Evolutionary conservation across 495 filamentous ascomycete species (phyloP).

Genomic region (Aspergillus baeticus): DNA sequence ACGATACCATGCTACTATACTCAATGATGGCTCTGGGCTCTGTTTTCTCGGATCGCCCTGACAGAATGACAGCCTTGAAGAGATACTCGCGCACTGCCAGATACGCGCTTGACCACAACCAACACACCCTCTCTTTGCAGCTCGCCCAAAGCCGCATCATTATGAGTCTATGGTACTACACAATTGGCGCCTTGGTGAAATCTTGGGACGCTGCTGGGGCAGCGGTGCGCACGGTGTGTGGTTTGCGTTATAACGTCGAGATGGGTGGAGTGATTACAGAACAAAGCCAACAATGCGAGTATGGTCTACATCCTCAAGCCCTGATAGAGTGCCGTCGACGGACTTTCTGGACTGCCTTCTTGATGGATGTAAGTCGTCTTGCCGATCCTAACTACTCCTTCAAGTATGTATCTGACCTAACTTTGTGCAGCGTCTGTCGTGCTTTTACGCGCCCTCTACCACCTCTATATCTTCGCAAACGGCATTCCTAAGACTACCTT

Average conservation of each 20-base stretch:
- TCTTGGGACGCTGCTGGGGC: conserved; percentile 60
- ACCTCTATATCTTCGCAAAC: conserved; percentile 49
- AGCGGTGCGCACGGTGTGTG: conserved; percentile 56
- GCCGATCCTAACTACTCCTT: background rate
- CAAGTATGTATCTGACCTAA: background rate
- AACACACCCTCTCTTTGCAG: conserved; percentile 53
- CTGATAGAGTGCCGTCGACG: conserved; percentile 64
- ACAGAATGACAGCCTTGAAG: conserved; percentile 42
- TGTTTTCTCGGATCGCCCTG: conserved; percentile 55
- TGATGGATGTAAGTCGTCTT: conserved; percentile 54
- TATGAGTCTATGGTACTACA: conserved; percentile 64
- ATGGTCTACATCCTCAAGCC: conserved; percentile 54
- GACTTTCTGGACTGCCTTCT: conserved; percentile 66
- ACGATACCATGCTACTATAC: conserved; percentile 71
- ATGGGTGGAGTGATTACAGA: conserved; percentile 50
- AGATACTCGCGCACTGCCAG: conserved; percentile 57
- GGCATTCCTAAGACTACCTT: conserved; percentile 62
- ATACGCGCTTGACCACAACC: conserved; percentile 53
- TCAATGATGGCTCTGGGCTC: conserved; percentile 59
- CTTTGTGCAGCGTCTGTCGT: conserved; percentile 50
- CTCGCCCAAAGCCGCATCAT: conserved; percentile 62
- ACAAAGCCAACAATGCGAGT: conserved; percentile 46
- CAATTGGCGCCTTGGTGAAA: conserved; percentile 50
- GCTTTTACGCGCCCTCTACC: conserved; percentile 49
- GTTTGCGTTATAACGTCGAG: conserved; percentile 61